Evolutionary conservation across 768 basidiomycete genomes (phyloP), one percentile per base, ranked within the genome.

Genomic region (Lyophyllum atratum): DNA sequence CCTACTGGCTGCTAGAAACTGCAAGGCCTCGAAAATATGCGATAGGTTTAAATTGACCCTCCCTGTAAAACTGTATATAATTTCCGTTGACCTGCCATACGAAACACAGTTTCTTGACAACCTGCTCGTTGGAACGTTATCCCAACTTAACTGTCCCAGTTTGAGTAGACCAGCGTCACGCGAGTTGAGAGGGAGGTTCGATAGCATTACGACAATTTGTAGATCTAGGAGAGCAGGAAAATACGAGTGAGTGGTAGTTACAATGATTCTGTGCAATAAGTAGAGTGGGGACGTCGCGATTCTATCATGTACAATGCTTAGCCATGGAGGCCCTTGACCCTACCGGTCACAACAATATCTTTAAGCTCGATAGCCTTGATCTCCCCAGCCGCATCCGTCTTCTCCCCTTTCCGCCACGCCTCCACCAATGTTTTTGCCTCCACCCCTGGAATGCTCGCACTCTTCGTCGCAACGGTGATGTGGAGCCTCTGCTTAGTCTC

Each of bases 401-500:
- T 46, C 49, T 64, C 68, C 49, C 77, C 80, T 17, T 63, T 59
- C 48, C 75, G 74, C 82, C 84, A 88, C 1, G 54, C 67, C 59
- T 83, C 73, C 8, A 95, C 87, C 49, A 98, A 64, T 0, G 52
- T 73, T 70, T 76, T 87, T 15, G 86, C 92, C 72, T 95, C 93
- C 22, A 90, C 81, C 2, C 92, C 78, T 0, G 65, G 56, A 2
- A 95, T 75, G 8, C 73, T 72, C 11, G 69, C 68, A 40, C 78
- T 66, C 48, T 67, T 64, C 15, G 92, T 95, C 8, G 92, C 97
- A 5, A 98, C 86, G 0, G 97, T 98, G 54, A 98, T 82, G 67
- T 98, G 97, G 64, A 95, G 70, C 55, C 82, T 58, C 6, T 72
- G 64, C 53, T 74, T 75, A 11, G 89, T 61, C 12, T 80, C 76